These are phyloP conservation scores for Quercus tomentella DNA, from an alignment of 331 rosid species.

Conservation along the genomic window DNA sequence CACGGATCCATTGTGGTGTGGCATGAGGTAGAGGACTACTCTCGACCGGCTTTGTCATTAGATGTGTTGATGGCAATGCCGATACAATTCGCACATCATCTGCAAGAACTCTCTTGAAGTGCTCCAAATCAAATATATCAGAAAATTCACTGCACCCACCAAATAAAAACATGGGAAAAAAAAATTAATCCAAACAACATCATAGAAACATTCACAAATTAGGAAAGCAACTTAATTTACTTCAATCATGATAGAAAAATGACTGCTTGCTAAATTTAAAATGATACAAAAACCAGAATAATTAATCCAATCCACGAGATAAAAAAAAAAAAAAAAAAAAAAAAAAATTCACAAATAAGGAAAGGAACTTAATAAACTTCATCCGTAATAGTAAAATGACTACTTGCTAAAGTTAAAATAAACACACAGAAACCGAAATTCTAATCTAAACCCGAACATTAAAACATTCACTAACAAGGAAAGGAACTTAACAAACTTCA, in stretches of 20 bases:
- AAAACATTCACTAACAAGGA: too few species aligned
- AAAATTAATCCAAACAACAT: background rate
- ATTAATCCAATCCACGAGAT: background rate
- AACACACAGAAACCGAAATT: too few species aligned
- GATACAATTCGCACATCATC: constrained; percentile 73
- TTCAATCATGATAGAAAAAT: too few species aligned
- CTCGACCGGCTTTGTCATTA: constrained; percentile 80
- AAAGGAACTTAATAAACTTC: background rate
- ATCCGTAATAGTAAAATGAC: background rate
- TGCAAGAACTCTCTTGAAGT: constrained; percentile 74
- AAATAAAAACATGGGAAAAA: constrained; percentile 19
- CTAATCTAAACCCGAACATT: too few species aligned
- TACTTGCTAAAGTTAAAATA: too few species aligned
- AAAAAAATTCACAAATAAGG: background rate
- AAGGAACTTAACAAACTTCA: too few species aligned
- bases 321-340: background rate
- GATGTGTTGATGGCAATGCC: constrained; percentile 84
- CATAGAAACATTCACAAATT: too few species aligned
- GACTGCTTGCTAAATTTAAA: background rate
- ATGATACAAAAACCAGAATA: background rate
- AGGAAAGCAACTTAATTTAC: too few species aligned
- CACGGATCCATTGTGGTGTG: constrained; percentile 78
- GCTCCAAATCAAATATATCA: constrained; percentile 91
- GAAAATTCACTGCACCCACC: constrained; percentile 78
- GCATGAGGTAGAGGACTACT: constrained; percentile 81